Conservation (phyloP, 2,329 filamentous ascomycete genomes). For the Chrysosphaeria jannelii region DNA sequence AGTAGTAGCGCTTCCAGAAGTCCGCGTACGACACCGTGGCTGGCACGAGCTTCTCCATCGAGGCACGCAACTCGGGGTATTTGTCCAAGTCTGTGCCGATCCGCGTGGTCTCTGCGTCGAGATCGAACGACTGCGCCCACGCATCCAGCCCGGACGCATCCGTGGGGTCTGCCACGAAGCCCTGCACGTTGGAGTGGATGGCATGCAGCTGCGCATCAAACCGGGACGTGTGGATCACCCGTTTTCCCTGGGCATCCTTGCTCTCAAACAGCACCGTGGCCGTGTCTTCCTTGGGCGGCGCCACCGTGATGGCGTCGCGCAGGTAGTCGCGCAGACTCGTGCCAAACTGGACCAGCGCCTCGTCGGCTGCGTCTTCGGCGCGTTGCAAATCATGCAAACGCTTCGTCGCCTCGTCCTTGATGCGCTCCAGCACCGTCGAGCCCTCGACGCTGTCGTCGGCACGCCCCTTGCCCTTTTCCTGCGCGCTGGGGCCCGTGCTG, state of each 20-base stretch:
- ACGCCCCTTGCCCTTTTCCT: background rate
- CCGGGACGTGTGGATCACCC: conserved; percentile 78
- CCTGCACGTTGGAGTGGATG: conserved; percentile 60
- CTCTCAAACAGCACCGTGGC: conserved; percentile 61
- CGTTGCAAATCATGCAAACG: conserved; percentile 67
- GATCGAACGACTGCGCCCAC: conserved; percentile 48
- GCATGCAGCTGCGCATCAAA: conserved; percentile 92
- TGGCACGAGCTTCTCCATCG: conserved; percentile 93
- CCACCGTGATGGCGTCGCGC: conserved; percentile 66
- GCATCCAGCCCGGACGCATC: conserved; percentile 35
- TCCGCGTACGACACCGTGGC: conserved; percentile 63
- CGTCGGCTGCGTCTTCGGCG: conserved; percentile 87
- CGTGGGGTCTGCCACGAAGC: conserved; percentile 55
- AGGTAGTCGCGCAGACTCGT: conserved; percentile 72
- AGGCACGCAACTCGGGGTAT: conserved; percentile 55
- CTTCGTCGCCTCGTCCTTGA: conserved; percentile 50
- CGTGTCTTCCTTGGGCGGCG: conserved; percentile 25
- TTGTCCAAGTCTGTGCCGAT: conserved; percentile 60
- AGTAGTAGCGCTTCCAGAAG: conserved; percentile 94
- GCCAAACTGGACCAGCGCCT: conserved; percentile 76
- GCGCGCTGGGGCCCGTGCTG: background rate
- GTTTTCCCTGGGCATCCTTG: conserved; percentile 65
- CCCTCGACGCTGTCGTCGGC: conserved; percentile 12
- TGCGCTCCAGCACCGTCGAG: conserved; percentile 38
- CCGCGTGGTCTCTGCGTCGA: conserved; percentile 56